Percentiles rank a stretch among this genome's conserved stretches.
phyloP scores from a whole-genome alignment of 1,284 basidiomycete species.

The Tilletiaria anomala region DNA sequence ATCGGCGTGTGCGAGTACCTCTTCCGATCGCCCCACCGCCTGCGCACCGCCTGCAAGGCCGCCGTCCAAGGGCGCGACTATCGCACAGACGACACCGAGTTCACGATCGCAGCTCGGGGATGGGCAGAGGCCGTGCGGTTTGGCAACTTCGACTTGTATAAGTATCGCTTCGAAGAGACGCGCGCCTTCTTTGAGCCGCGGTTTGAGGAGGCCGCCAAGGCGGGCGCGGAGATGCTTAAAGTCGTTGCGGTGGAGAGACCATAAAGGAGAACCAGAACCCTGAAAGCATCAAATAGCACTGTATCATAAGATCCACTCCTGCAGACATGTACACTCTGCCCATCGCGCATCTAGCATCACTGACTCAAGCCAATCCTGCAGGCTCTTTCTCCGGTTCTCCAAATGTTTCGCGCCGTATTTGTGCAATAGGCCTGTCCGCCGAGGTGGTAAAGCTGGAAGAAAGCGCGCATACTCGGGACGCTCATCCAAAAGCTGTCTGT shows the following conservation, averaged over 20 bases:
- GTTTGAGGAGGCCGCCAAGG: constrained; percentile 68
- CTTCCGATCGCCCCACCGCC: constrained; percentile 51
- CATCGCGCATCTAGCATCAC: constrained; percentile 22
- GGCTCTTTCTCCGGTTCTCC: constrained; percentile 19
- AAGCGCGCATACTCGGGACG: constrained; percentile 7
- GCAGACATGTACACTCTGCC: constrained; percentile 6
- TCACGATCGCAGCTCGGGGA: constrained; percentile 81
- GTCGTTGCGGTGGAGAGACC: constrained; percentile 49
- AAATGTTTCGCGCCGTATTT: constrained; percentile 25
- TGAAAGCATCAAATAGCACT: too few relatives aligned
- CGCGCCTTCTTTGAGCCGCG: constrained; percentile 63
- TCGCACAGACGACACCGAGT: constrained; percentile 78
- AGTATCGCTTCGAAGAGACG: constrained; percentile 67
- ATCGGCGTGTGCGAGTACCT: constrained; percentile 93
- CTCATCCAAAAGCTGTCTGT: constrained; percentile 2
- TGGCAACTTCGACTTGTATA: constrained; percentile 79
- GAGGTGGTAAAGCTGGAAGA: constrained; percentile 10
- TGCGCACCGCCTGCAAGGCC: constrained; percentile 42
- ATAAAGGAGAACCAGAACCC: too few relatives aligned
- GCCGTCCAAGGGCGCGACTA: constrained; percentile 68
- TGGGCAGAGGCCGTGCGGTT: constrained; percentile 67
- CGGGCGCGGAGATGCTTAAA: constrained; percentile 82
- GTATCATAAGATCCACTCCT: constrained; percentile 1
- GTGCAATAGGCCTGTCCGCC: constrained; percentile 16
- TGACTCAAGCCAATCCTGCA: constrained; percentile 26